These are phyloP conservation scores for Drechslerella stenobrocha DNA, from an alignment of 2,329 filamentous ascomycete genomes.

Conservation along the genomic window DNA sequence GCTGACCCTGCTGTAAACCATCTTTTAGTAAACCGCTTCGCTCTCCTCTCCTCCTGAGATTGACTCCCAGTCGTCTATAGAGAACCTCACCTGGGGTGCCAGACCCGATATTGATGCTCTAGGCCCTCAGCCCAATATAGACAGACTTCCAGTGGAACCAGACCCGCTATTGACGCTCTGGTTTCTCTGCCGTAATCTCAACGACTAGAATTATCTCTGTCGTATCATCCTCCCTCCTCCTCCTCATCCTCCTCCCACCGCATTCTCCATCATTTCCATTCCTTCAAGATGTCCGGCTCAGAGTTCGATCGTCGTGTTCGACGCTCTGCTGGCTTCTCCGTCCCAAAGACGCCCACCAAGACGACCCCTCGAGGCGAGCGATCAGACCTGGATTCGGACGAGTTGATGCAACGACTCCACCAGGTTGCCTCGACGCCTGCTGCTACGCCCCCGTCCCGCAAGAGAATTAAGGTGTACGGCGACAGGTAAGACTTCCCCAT, in stretches of 20 bases:
- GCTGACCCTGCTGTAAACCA: conserved; percentile 10
- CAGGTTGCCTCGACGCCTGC: conserved; percentile 45
- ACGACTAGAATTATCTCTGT: background rate
- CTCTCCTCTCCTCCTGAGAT: conserved; percentile 21
- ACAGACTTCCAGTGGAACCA: conserved; percentile 13
- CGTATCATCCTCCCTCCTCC: background rate
- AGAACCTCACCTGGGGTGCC: conserved; percentile 9
- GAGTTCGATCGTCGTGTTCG: conserved; percentile 48
- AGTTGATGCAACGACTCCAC: conserved; percentile 43
- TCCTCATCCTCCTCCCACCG: no score
- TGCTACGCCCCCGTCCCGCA: conserved; percentile 47
- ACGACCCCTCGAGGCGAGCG: conserved; percentile 44
- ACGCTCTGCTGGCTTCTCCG: conserved; percentile 37
- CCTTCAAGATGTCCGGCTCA: conserved; percentile 29
- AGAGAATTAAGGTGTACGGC: conserved; percentile 49
- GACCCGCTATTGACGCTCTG: conserved; percentile 19
- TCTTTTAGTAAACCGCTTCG: background rate
- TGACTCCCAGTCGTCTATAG: conserved; percentile 27
- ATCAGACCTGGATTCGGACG: conserved; percentile 45
- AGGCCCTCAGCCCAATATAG: conserved; percentile 22
- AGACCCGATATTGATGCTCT: conserved; percentile 12
- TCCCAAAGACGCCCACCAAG: conserved; percentile 45
- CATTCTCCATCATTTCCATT: conserved; percentile 6
- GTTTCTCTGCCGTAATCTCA: conserved; percentile 30
- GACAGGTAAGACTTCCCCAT: conserved; percentile 26